These are phyloP conservation scores for Thymus quinquecostatus DNA, from an alignment of 257 asterid species.

Conservation along the genomic window DNA sequence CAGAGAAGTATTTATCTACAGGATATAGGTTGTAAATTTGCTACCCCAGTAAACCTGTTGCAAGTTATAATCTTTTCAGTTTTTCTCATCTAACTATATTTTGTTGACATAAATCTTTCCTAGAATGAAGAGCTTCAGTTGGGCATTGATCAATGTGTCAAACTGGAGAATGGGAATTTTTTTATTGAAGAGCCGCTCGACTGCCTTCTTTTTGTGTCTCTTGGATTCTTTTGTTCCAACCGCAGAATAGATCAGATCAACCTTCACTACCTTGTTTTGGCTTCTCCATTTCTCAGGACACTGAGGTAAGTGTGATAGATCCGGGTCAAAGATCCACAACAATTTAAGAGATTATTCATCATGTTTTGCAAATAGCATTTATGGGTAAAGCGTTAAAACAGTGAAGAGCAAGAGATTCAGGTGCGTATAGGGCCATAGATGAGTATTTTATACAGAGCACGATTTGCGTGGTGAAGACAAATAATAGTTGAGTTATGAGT, in stretches of 20 bases:
- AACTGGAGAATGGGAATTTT: constrained; percentile 57
- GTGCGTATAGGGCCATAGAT: too few relatives aligned
- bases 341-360: too few relatives aligned
- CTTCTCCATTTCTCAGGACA: constrained; percentile 87
- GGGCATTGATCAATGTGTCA: constrained; percentile 59
- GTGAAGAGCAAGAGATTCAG: too few relatives aligned
- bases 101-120: constrained; percentile 29
- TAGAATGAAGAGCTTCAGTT: constrained; percentile 66
- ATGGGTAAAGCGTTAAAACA: too few relatives aligned
- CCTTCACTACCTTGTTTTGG: constrained; percentile 69
- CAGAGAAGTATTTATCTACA: constrained; percentile 56
- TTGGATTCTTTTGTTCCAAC: constrained; percentile 86
- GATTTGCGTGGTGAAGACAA: too few relatives aligned
- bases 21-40: constrained; percentile 15
- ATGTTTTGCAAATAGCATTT: too few relatives aligned
- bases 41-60: neutral
- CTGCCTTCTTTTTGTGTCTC: constrained; percentile 81
- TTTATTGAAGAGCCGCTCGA: constrained; percentile 80
- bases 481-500: too few relatives aligned
- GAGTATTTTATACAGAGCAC: too few relatives aligned
- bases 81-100: neutral
- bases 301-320: constrained; percentile 49
- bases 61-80: constrained; percentile 8
- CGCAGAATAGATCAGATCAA: constrained; percentile 53
- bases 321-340: too few relatives aligned